phyloP scores from a whole-genome alignment of 1,284 basidiomycete species.

The Prillingera fragicola region DNA sequence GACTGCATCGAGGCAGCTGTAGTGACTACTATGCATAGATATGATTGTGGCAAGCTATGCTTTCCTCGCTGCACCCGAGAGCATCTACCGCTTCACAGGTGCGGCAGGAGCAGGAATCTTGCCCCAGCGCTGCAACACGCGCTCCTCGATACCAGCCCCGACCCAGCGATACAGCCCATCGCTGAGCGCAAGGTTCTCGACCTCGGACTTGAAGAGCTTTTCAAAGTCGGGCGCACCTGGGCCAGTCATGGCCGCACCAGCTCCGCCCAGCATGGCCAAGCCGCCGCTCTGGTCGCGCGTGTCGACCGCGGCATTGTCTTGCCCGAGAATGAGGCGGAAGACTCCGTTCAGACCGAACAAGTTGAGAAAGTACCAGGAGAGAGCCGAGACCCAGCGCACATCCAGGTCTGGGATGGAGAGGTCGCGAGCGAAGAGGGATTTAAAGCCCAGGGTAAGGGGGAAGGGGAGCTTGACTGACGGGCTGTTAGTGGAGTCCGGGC shows the following conservation, averaged over 20 bases:
- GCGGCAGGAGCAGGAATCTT: slow-evolving; percentile 47
- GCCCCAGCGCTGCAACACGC: slow-evolving; percentile 70
- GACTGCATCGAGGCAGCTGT: not conserved
- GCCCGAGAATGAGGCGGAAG: slow-evolving; percentile 86
- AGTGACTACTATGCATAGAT: not conserved
- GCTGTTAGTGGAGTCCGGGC: not conserved
- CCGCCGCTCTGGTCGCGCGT: slow-evolving; percentile 66
- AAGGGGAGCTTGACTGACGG: slow-evolving; percentile 86
- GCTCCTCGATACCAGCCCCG: slow-evolving; percentile 69
- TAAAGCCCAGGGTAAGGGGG: slow-evolving; percentile 93
- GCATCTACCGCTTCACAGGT: not conserved
- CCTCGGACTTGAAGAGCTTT: slow-evolving; percentile 87
- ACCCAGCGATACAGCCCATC: slow-evolving; percentile 78
- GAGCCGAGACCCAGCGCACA: slow-evolving; percentile 96
- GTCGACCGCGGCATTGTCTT: slow-evolving; percentile 76
- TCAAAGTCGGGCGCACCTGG: slow-evolving; percentile 71
- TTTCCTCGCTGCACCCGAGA: too few species aligned
- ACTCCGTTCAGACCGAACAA: slow-evolving; percentile 95
- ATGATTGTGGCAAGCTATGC: not conserved
- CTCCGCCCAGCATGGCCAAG: slow-evolving; percentile 62
- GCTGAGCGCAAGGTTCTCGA: slow-evolving; percentile 86
- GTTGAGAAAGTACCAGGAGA: slow-evolving; percentile 99
- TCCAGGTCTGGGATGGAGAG: slow-evolving; percentile 96
- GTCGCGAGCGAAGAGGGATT: slow-evolving; percentile 96
- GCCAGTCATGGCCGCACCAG: slow-evolving; percentile 49